A percentile compares a stretch with the other conserved stretches of the same genome.
phyloP scores from a whole-genome alignment of 139 green algal genomes.

The Dunaliella sp. region DNA sequence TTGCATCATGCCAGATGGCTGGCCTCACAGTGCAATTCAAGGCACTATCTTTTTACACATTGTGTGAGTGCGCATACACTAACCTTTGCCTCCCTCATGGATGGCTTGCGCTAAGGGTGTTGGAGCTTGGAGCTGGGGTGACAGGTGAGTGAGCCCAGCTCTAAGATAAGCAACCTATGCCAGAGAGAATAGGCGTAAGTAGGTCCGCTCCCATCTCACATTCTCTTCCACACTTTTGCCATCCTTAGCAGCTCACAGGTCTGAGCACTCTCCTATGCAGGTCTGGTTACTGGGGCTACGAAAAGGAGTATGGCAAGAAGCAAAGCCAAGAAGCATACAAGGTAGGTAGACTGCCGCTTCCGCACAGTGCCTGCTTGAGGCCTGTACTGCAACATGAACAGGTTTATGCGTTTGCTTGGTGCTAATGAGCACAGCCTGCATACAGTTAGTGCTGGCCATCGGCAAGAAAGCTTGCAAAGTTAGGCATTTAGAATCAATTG shows the following conservation, averaged over 20 bases:
- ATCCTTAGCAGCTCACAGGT: not conserved
- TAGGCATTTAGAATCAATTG: too few species aligned
- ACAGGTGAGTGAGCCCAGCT: too few species aligned
- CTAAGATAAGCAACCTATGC: too few species aligned
- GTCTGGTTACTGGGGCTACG: conserved; percentile 64
- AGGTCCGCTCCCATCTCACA: too few species aligned
- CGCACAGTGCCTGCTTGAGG: too few species aligned
- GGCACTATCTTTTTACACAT: conserved; percentile 13
- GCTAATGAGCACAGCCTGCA: too few species aligned
- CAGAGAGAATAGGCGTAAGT: too few species aligned
- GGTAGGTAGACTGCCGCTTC: conserved; percentile 8
- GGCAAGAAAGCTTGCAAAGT: too few species aligned
- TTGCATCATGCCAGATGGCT: not conserved
- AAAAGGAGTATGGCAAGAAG: conserved; percentile 45
- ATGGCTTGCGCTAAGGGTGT: conserved; percentile 63
- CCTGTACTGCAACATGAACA: too few species aligned
- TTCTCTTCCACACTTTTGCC: not conserved
- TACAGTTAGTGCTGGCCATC: too few species aligned
- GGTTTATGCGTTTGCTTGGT: too few species aligned
- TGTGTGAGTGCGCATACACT: not conserved
- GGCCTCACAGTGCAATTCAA: conserved; percentile 32
- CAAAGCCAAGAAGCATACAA: conserved; percentile 60
- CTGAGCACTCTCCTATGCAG: not conserved
- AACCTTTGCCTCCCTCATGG: not conserved
- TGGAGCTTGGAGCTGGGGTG: conserved; percentile 79